Conservation (phyloP, 192 early-diverging fungal genomes). For the Podila epigama region DNA sequence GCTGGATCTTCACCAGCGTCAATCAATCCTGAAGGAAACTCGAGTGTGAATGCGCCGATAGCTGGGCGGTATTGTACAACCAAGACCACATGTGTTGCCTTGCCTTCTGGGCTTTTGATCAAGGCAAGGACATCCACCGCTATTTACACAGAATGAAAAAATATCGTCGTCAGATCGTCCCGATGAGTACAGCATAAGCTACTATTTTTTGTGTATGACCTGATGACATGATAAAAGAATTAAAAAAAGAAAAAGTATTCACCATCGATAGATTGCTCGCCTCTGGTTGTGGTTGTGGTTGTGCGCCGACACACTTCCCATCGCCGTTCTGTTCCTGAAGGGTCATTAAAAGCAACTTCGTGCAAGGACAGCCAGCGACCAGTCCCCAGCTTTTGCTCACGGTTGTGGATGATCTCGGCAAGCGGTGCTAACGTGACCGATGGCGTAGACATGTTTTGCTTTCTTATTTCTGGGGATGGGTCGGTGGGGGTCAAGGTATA, state of each 20-base stretch:
- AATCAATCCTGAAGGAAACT: constrained; percentile 60
- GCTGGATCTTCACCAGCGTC: constrained; percentile 47
- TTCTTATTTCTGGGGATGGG: no score
- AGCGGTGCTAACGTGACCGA: no score
- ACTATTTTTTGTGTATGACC: no score
- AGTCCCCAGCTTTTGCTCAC: constrained; percentile 20
- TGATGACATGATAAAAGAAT: not conserved
- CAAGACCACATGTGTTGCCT: constrained; percentile 46
- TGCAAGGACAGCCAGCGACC: constrained; percentile 52
- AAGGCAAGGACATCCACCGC: constrained; percentile 56
- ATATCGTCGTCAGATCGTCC: no score
- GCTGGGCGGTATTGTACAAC: constrained; percentile 59
- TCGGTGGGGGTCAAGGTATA: no score
- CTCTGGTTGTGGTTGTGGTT: not conserved
- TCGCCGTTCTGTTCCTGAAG: constrained; percentile 26
- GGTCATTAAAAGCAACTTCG: constrained; percentile 47
- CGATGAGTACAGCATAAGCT: no score
- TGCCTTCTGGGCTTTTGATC: constrained; percentile 13
- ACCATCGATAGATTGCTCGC: not conserved
- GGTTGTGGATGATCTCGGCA: constrained; percentile 4
- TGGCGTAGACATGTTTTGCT: no score
- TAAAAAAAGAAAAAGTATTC: not conserved
- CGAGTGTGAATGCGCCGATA: constrained; percentile 47
- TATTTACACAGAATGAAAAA: constrained; percentile 7
- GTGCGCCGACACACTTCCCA: constrained; percentile 47